Conservation (phyloP, 345 rosid species). For the Brassica carinata region DNA sequence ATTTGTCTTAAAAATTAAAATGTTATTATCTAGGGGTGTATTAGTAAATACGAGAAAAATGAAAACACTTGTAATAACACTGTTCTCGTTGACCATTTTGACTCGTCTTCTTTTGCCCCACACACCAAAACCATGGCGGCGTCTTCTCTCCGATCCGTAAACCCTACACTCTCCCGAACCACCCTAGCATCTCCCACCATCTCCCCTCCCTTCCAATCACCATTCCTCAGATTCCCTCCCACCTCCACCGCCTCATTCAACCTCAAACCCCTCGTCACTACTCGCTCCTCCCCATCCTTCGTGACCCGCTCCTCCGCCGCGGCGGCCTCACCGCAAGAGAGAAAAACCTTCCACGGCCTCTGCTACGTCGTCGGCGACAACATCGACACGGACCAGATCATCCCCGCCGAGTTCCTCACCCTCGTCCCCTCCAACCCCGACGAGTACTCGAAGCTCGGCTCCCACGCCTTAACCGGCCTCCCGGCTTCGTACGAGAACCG, state of each 20-base stretch:
- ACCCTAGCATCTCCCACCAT: slow-evolving; percentile 25
- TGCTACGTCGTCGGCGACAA: slow-evolving; percentile 94
- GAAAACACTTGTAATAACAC: background rate
- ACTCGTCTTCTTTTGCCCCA: background rate
- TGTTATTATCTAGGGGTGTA: background rate
- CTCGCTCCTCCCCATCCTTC: slow-evolving; percentile 16
- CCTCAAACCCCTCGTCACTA: slow-evolving; percentile 23
- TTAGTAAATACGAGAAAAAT: background rate
- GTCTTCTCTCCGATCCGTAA: slow-evolving; percentile 38
- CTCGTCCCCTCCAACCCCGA: slow-evolving; percentile 85
- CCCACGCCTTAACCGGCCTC: slow-evolving; percentile 78
- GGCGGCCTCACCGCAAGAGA: slow-evolving; percentile 31
- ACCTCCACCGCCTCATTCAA: background rate
- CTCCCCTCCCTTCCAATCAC: slow-evolving; percentile 14
- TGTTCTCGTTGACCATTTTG: background rate
- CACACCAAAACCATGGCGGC: slow-evolving; percentile 44
- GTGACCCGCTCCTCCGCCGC: slow-evolving; percentile 38
- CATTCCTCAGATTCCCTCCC: slow-evolving; percentile 32
- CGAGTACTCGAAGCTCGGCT: slow-evolving; percentile 85
- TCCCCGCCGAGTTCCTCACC: slow-evolving; percentile 87
- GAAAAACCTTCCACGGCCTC: slow-evolving; percentile 70
- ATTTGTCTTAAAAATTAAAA: background rate
- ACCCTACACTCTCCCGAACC: slow-evolving; percentile 37
- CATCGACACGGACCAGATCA: slow-evolving; percentile 96
- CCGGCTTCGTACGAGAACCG: slow-evolving; percentile 65